A percentile compares a stretch with the other conserved stretches of the same genome.
phyloP scores from a whole-genome alignment of 805 yeast genomes.

The Brettanomyces sp. region DNA sequence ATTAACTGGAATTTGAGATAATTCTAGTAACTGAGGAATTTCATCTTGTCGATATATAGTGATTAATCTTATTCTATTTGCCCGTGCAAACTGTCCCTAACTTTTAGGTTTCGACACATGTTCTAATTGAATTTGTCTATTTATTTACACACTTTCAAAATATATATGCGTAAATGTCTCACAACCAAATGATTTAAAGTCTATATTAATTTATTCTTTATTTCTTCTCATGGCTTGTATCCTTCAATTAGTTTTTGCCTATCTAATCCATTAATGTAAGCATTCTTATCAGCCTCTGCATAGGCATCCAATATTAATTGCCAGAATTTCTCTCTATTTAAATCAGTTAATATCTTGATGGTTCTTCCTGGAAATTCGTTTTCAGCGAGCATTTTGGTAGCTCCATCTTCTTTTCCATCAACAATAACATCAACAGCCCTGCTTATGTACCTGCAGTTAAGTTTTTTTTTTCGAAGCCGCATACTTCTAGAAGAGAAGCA shows the following conservation, averaged over 20 bases:
- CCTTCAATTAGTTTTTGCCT: conserved; percentile 5
- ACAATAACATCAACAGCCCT: conserved; percentile 10
- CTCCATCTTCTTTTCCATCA: conserved; percentile 7
- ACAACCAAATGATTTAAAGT: too few species aligned
- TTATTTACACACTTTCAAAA: too few species aligned
- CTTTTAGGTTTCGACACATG: too few species aligned
- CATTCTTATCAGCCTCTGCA: conserved; percentile 25
- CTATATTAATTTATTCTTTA: too few species aligned
- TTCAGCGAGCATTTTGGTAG: conserved; percentile 4
- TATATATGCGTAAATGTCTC: too few species aligned
- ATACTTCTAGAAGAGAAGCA: conserved; percentile 43
- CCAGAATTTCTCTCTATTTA: conserved; percentile 26
- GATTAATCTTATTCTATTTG: too few species aligned
- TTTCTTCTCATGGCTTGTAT: neutral
- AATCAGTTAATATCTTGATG: neutral
- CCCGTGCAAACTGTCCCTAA: too few species aligned
- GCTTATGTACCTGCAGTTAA: conserved; percentile 14
- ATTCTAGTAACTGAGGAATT: too few species aligned
- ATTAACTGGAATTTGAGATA: too few species aligned
- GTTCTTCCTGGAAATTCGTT: neutral
- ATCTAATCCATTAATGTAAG: conserved; percentile 9
- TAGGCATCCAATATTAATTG: conserved; percentile 29
- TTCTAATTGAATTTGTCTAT: too few species aligned
- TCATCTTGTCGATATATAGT: too few species aligned
- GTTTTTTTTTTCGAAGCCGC: conserved; percentile 13